Evolutionary conservation across 495 filamentous ascomycete species (phyloP).

Genomic region (Podospora anserina): DNA sequence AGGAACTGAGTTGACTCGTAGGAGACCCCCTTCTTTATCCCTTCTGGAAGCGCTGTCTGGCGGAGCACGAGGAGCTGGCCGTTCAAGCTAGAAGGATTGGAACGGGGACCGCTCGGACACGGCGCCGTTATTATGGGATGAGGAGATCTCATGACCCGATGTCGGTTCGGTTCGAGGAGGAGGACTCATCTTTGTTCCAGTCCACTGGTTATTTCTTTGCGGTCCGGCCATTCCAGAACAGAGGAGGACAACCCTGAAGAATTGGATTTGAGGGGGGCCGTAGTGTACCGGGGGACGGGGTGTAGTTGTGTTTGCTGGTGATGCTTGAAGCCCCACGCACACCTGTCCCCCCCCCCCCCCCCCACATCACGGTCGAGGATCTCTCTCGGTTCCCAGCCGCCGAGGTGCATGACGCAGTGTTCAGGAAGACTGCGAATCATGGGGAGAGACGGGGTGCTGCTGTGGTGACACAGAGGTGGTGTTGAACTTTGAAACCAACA

Average conservation of each 20-base stretch:
- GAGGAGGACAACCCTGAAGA: background rate
- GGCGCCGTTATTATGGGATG: background rate
- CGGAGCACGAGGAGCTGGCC: background rate
- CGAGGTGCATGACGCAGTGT: constrained; percentile 8
- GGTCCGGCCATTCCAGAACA: background rate
- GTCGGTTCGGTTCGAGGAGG: background rate
- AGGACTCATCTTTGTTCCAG: background rate
- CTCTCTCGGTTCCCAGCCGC: background rate
- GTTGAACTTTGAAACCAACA: background rate
- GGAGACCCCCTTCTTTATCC: no score
- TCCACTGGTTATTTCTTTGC: background rate
- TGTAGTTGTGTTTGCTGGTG: constrained; percentile 1
- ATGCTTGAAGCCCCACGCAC: background rate
- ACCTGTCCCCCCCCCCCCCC: background rate
- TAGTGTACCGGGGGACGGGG: background rate
- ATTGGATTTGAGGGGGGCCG: background rate
- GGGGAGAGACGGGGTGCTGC: background rate
- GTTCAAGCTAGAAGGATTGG: background rate
- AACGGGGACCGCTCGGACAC: background rate
- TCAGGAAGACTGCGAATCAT: background rate
- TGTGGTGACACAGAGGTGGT: background rate
- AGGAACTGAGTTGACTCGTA: background rate
- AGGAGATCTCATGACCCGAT: background rate
- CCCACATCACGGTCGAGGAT: constrained; percentile 2
- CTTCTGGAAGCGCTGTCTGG: background rate